phyloP scores from a whole-genome alignment of 805 yeast species.

The Candida chauliodis region DNA sequence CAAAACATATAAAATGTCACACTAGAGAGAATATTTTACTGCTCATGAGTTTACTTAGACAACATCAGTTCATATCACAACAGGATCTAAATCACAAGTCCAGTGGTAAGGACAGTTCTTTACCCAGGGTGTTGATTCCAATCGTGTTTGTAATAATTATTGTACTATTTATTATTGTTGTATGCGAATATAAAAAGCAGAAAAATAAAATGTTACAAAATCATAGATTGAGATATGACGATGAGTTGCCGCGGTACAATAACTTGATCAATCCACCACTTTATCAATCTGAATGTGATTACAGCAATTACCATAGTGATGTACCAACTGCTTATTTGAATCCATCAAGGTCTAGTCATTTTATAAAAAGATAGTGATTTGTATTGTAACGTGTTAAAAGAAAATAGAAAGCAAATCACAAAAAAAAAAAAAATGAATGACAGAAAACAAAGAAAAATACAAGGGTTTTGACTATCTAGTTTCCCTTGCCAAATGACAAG shows the following conservation, averaged over 20 bases:
- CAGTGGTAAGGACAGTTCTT: too few relatives aligned
- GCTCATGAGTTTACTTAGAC: too few relatives aligned
- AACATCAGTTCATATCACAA: too few relatives aligned
- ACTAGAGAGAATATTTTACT: too few relatives aligned
- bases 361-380: slow-evolving; percentile 1
- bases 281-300: slow-evolving; percentile 1
- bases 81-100: too few relatives aligned
- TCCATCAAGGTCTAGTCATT: slow-evolving; percentile 1
- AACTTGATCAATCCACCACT: background rate
- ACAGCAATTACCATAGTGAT: background rate
- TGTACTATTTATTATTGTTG: background rate
- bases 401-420: too few relatives aligned
- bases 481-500: too few relatives aligned
- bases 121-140: background rate
- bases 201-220: background rate
- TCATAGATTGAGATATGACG: background rate
- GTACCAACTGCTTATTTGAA: slow-evolving; percentile 3
- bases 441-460: too few relatives aligned
- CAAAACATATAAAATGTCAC: background rate
- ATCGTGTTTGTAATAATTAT: slow-evolving; percentile 1
- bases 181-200: background rate
- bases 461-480: too few relatives aligned
- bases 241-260: slow-evolving; percentile 5
- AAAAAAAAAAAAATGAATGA: too few relatives aligned
- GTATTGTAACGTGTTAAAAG: background rate